A percentile compares a stretch with the other conserved stretches of the same genome.
These are phyloP conservation scores for Poa annua DNA, from an alignment of 176 grass and related monocot genomes.

Conservation along the genomic window DNA sequence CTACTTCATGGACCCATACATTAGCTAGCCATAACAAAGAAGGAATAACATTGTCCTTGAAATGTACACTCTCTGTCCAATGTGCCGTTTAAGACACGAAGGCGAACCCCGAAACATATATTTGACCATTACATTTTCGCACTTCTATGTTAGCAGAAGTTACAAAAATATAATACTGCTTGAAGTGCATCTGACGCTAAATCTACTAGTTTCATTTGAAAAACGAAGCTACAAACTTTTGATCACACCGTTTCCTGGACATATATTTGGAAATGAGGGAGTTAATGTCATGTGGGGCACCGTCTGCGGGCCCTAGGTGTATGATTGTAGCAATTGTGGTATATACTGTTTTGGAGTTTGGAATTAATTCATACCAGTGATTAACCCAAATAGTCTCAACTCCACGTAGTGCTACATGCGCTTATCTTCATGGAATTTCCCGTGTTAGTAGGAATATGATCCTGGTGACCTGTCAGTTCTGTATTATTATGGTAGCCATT, in stretches of 20 bases:
- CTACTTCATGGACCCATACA: background rate
- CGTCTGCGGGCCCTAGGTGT: background rate
- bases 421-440: background rate
- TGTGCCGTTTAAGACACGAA: conserved; percentile 11
- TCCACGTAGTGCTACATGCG: conserved; percentile 1
- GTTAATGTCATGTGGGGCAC: background rate
- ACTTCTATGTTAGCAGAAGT: conserved; percentile 3
- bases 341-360: background rate
- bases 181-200: conserved; percentile 13
- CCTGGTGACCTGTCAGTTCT: conserved; percentile 15
- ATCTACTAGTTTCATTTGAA: conserved; percentile 18
- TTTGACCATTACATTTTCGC: conserved; percentile 26
- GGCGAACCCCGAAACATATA: background rate
- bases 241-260: background rate
- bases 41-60: background rate
- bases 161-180: background rate
- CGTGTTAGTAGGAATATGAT: conserved; percentile 25
- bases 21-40: conserved; percentile 14
- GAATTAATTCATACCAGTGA: background rate
- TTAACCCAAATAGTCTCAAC: conserved; percentile 23
- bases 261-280: conserved; percentile 24
- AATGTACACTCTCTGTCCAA: background rate
- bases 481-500: conserved; percentile 9
- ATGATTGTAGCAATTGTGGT: conserved; percentile 13
- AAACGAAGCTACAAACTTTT: background rate